phyloP scores from a whole-genome alignment of 2,329 filamentous ascomycete genomes.

The Fusarium coicis region DNA sequence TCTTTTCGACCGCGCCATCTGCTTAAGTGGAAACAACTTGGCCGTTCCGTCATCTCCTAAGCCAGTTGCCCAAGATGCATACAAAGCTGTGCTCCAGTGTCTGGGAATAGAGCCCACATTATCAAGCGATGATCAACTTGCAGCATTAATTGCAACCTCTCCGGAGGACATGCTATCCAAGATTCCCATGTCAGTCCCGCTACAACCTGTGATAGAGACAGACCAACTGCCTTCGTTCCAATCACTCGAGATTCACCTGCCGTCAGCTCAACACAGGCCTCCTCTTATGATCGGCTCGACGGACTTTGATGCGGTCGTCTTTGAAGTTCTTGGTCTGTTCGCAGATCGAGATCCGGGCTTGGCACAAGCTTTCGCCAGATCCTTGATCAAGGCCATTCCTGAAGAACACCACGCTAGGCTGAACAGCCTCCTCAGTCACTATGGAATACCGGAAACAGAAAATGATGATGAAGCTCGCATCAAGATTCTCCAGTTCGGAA shows the following conservation, averaged over 20 bases:
- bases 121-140: background rate
- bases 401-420: fast-evolving
- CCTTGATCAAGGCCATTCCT: fast-evolving
- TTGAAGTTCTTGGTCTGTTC: background rate
- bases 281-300: background rate
- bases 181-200: background rate
- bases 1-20: background rate
- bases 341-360: background rate
- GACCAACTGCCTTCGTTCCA: background rate
- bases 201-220: background rate
- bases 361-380: background rate
- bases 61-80: background rate
- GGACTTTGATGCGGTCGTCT: background rate
- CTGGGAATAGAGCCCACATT: background rate
- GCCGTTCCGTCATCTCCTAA: background rate
- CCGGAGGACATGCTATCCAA: background rate
- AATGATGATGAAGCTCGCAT: fast-evolving
- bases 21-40: background rate
- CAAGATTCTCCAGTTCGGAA: background rate
- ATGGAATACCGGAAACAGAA: background rate
- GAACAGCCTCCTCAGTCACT: background rate
- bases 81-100: background rate
- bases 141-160: background rate
- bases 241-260: background rate
- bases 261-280: fast-evolving